Evolutionary conservation across 2,329 filamentous ascomycete genomes (phyloP).

Genomic region (Aspergillus luchuensis): DNA sequence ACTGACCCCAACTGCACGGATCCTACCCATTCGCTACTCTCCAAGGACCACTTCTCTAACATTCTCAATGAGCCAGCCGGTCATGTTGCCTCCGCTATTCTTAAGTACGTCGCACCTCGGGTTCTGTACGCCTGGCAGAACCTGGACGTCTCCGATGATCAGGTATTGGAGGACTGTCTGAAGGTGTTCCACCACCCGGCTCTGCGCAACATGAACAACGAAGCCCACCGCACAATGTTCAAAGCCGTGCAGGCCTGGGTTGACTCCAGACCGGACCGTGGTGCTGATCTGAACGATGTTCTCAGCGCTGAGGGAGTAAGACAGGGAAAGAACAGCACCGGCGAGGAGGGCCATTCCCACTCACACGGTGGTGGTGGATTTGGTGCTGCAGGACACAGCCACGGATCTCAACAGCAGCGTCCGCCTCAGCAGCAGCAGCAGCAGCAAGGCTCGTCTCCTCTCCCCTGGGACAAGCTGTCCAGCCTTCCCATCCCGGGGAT

Average conservation of each 20-base stretch:
- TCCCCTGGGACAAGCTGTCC: slow-evolving; percentile 35
- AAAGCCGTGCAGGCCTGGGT: slow-evolving; percentile 81
- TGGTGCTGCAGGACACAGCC: slow-evolving; percentile 5
- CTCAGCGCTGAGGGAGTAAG: slow-evolving; percentile 82
- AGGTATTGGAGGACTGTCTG: slow-evolving; percentile 79
- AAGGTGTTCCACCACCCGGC: slow-evolving; percentile 90
- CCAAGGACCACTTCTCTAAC: slow-evolving; percentile 83
- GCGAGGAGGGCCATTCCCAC: slow-evolving; percentile 36
- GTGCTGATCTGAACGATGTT: slow-evolving; percentile 69
- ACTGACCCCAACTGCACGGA: slow-evolving; percentile 73
- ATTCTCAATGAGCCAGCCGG: slow-evolving; percentile 76
- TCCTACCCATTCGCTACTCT: slow-evolving; percentile 79
- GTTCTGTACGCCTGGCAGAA: slow-evolving; percentile 94
- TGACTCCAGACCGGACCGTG: slow-evolving; percentile 66
- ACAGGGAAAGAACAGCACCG: slow-evolving; percentile 67
- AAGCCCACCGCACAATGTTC: slow-evolving; percentile 89
- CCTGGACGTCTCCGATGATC: slow-evolving; percentile 75
- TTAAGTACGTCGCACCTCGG: slow-evolving; percentile 85
- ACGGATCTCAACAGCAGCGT: slow-evolving; percentile 27
- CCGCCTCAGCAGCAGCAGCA: slow-evolving; percentile 27
- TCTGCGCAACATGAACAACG: slow-evolving; percentile 70
- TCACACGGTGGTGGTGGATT: slow-evolving; percentile 24
- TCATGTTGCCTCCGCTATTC: slow-evolving; percentile 69
- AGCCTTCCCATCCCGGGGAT: slow-evolving; percentile 41
- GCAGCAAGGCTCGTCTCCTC: slow-evolving; percentile 28